A percentile compares a stretch with the other conserved stretches of the same genome.
These are phyloP conservation scores for Blastobotrys raffinosifermentans DNA, from an alignment of 1,139 yeast species.

Conservation along the genomic window DNA sequence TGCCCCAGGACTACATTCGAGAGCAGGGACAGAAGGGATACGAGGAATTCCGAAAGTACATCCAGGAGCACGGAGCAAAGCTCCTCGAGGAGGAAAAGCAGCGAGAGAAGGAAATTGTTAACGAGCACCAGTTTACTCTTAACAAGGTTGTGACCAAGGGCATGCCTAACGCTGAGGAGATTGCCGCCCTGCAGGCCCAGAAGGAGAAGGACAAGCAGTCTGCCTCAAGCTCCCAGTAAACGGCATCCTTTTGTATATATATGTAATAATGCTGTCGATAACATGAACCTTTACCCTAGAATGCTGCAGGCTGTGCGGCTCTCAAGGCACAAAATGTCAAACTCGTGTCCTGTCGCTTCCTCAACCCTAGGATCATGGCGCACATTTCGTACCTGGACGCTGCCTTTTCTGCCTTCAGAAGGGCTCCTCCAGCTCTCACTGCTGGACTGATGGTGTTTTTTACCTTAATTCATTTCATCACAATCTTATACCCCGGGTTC, in stretches of 20 bases:
- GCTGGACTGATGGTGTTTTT: constrained; percentile 58
- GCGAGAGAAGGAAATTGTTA: constrained; percentile 73
- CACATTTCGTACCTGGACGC: neutral
- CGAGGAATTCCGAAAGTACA: constrained; percentile 72
- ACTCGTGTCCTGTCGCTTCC: neutral
- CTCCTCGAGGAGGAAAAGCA: constrained; percentile 74
- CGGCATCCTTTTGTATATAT: neutral
- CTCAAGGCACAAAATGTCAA: too few relatives aligned
- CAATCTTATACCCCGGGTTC: constrained; percentile 28
- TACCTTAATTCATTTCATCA: constrained; percentile 37
- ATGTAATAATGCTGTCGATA: neutral
- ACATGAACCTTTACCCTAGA: neutral
- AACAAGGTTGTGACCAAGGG: constrained; percentile 83
- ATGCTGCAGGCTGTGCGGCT: neutral
- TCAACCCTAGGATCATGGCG: neutral
- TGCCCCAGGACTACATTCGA: constrained; percentile 87
- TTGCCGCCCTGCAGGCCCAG: constrained; percentile 60
- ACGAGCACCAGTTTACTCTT: constrained; percentile 70
- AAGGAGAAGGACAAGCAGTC: constrained; percentile 38
- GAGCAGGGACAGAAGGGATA: constrained; percentile 92
- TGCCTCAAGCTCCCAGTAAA: too few relatives aligned
- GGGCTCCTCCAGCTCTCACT: constrained; percentile 56
- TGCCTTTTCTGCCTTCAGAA: constrained; percentile 1
- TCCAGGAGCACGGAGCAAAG: constrained; percentile 85
- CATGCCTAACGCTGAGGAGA: constrained; percentile 78